Evolutionary conservation across 2,329 filamentous ascomycete genomes (phyloP), one percentile per base, ranked within the genome.

Genomic region (Pestalotiopsis sp.): DNA sequence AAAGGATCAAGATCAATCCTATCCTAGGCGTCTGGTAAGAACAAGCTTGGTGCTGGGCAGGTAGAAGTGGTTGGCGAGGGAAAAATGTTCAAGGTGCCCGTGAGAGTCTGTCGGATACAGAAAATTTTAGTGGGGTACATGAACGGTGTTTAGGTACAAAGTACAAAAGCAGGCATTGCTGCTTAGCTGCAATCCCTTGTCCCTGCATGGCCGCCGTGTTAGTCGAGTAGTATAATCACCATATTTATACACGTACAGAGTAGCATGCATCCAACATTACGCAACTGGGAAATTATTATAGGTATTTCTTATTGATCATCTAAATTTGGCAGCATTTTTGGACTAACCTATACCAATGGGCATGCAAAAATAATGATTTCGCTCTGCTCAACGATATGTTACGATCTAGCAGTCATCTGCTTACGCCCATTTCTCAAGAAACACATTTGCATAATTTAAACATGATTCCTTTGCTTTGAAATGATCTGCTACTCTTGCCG

Each of bases 61-160:
- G 41, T 49, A 49, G 41, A 52, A 36, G 31, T 36, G 31, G 45
- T 52, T 52, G 56, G n/a, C 17, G 56, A 59, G 27, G 23, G 31
- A 6, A 58, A 67, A 71, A 70, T 74, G 79, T 72, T 73, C 83
- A 81, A 80, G 13, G 23, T 17, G 23, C 20, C 5, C 25, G 12
- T 12, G 59, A 13, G 23, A 41, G 59, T 62, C 31, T 27, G 63
- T 65, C 36, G 45, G 38, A 31, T 79, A 83, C 78, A 71, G 84
- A 82, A 71, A 85, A 84, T 79, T 87, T 87, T 73, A 80, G 81
- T 74, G 80, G 82, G 41, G 82, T 82, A 71, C 83, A 82, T 66
- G 25, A 20, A 14, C 5, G 20, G 13, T 20, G 65, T 60, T 60
- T 66, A 59, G 20, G 38, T 23, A 31, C 58, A 61, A 38, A 40